Percentiles rank a stretch among this genome's conserved stretches.
Evolutionary conservation across 306 rosid genomes (phyloP).

Genomic region (Lotus japonicus): DNA sequence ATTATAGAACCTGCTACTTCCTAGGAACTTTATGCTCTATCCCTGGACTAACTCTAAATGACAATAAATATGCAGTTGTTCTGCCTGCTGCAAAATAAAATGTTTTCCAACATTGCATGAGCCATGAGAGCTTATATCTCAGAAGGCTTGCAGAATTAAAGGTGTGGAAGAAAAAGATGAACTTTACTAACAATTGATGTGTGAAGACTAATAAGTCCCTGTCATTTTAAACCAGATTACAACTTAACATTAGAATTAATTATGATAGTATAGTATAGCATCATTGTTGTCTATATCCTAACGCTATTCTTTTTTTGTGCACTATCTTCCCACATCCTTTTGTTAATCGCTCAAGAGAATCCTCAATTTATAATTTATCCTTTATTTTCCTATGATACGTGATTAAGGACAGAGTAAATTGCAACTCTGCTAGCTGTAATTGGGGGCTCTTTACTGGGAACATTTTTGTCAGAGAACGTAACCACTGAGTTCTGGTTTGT

Average conservation of each 20-base stretch:
- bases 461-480: slow-evolving; percentile 95
- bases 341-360: not conserved
- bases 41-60: no score
- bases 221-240: not conserved
- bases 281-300: no score
- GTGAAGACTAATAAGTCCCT: not conserved
- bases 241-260: not conserved
- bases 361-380: not conserved
- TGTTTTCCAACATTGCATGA: no score
- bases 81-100: no score
- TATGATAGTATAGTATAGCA: no score
- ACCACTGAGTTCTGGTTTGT: slow-evolving; percentile 2
- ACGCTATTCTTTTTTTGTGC: not conserved
- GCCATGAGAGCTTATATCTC: no score
- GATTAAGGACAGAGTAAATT: not conserved
- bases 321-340: not conserved
- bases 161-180: no score
- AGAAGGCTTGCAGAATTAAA: no score
- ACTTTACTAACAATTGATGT: not conserved
- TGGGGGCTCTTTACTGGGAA: slow-evolving; percentile 88
- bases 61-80: no score
- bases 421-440: slow-evolving; percentile 94
- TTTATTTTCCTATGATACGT: not conserved
- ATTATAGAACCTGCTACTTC: no score
- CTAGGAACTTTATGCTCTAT: no score